These are phyloP conservation scores for Lathyrus sativus DNA, from an alignment of 306 rosid genomes.

Conservation along the genomic window DNA sequence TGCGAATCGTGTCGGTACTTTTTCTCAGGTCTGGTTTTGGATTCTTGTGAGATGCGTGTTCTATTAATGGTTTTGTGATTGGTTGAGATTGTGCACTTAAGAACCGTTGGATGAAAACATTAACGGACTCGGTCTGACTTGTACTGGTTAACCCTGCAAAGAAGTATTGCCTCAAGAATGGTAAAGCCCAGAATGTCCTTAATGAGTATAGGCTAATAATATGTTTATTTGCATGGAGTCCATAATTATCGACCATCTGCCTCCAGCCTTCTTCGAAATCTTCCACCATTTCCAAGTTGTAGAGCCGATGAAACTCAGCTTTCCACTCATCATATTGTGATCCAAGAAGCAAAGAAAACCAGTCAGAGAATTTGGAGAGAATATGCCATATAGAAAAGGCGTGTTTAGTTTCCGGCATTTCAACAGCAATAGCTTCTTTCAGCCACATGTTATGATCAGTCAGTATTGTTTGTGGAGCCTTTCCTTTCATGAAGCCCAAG, in stretches of 20 bases:
- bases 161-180: slow-evolving; percentile 75
- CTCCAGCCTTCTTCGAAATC: slow-evolving; percentile 81
- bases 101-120: slow-evolving; percentile 73
- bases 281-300: slow-evolving; percentile 62
- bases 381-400: slow-evolving; percentile 89
- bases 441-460: slow-evolving; percentile 91
- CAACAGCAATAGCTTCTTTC: slow-evolving; percentile 76
- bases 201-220: slow-evolving; percentile 71
- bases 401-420: slow-evolving; percentile 68
- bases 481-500: slow-evolving; percentile 78
- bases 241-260: slow-evolving; percentile 69
- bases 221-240: slow-evolving; percentile 72
- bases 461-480: slow-evolving; percentile 73
- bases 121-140: slow-evolving; percentile 59
- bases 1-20: too few species aligned
- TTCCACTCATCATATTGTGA: slow-evolving; percentile 83
- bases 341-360: slow-evolving; percentile 76
- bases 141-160: slow-evolving; percentile 73
- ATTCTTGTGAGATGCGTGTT: too few species aligned
- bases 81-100: too few species aligned
- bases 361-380: slow-evolving; percentile 74
- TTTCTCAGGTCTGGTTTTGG: too few species aligned
- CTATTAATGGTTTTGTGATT: too few species aligned
- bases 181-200: slow-evolving; percentile 74
- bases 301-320: slow-evolving; percentile 73